phyloP scores from a whole-genome alignment of 768 basidiomycete genomes.

The Naematelia encephala region DNA sequence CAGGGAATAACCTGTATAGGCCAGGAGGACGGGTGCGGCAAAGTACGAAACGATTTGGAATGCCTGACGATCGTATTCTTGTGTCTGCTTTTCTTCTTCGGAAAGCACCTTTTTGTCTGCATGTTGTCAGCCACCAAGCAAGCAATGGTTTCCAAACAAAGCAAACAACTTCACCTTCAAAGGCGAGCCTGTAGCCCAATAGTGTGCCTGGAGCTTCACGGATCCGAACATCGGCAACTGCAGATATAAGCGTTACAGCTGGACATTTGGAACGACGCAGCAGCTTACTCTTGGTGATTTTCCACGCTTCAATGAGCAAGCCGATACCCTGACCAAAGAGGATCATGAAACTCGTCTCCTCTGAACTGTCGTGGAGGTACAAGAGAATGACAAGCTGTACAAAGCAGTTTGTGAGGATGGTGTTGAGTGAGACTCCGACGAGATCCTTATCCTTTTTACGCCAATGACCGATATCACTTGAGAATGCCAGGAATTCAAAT shows the following conservation, averaged over 20 bases:
- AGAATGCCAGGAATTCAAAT: conserved; percentile 95
- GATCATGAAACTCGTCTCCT: conserved; percentile 98
- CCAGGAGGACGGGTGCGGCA: conserved; percentile 65
- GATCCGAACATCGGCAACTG: conserved; percentile 82
- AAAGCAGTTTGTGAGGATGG: conserved; percentile 86
- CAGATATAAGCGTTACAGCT: conserved; percentile 59
- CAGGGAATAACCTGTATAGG: conserved; percentile 52
- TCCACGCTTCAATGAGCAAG: conserved; percentile 75
- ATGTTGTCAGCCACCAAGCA: background rate
- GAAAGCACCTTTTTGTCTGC: conserved; percentile 90
- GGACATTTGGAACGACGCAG: conserved; percentile 38
- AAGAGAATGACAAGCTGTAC: conserved; percentile 75
- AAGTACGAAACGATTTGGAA: conserved; percentile 93
- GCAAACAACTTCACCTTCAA: conserved; percentile 62
- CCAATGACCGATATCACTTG: conserved; percentile 93
- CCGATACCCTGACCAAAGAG: conserved; percentile 57
- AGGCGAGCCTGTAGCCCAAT: conserved; percentile 73
- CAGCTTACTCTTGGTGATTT: conserved; percentile 58
- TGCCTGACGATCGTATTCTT: conserved; percentile 89
- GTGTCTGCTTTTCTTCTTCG: conserved; percentile 96
- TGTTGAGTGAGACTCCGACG: conserved; percentile 86
- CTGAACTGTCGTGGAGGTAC: conserved; percentile 91
- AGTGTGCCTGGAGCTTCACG: conserved; percentile 61
- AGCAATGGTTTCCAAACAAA: background rate
- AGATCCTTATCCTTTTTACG: conserved; percentile 83